phyloP scores from a whole-genome alignment of 345 rosid genomes.

The Populus simonii region DNA sequence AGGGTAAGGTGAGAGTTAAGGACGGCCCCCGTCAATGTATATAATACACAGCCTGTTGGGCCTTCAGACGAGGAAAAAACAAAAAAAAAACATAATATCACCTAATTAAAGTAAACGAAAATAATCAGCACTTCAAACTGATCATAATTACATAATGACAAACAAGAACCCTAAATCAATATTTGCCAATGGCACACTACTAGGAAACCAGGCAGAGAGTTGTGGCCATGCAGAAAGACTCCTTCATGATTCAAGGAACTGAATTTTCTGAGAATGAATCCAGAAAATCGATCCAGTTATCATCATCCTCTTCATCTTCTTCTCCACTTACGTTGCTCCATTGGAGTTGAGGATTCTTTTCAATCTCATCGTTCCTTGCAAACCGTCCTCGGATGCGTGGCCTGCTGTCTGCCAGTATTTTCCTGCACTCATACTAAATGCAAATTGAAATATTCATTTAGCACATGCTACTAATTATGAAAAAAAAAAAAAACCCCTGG shows the following conservation, averaged over 20 bases:
- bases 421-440: conserved; percentile 82
- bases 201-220: background rate
- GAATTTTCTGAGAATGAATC: conserved; percentile 55
- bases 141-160: background rate
- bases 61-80: background rate
- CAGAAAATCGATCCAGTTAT: conserved; percentile 65
- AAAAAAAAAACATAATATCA: conserved; percentile 21
- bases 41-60: background rate
- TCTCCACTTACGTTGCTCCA: conserved; percentile 40
- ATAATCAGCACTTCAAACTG: background rate
- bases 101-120: conserved; percentile 13
- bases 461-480: too few species aligned
- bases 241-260: conserved; percentile 26
- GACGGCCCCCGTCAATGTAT: too few species aligned
- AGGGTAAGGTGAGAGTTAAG: too few species aligned
- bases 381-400: conserved; percentile 93
- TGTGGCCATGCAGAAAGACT: background rate
- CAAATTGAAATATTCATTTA: background rate
- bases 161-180: background rate
- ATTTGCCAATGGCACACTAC: background rate
- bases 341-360: conserved; percentile 41
- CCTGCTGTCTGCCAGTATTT: conserved; percentile 91
- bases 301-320: conserved; percentile 54
- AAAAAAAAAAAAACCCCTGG: background rate
- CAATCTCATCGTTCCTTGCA: conserved; percentile 78